These are phyloP conservation scores for Phytophthora litchii DNA, from an alignment of 352 stramenopile species.

Conservation along the genomic window DNA sequence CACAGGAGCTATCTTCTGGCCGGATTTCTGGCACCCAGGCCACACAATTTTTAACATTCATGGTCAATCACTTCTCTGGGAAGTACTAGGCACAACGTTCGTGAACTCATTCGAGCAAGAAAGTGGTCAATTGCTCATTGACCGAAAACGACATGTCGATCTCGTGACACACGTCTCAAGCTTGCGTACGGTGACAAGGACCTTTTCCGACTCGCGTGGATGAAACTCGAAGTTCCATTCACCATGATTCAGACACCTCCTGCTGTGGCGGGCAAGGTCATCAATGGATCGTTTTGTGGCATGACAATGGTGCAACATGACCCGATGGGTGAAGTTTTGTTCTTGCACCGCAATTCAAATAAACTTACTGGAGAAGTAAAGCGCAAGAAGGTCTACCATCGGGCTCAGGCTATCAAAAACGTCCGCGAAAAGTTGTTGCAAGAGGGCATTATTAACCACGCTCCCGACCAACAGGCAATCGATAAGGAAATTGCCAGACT, in stretches of 20 bases:
- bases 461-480: conserved; percentile 13
- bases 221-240: conserved; percentile 46
- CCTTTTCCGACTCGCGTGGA: conserved; percentile 59
- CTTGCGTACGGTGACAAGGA: conserved; percentile 64
- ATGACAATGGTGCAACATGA: conserved; percentile 56
- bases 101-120: conserved; percentile 72
- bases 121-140: conserved; percentile 58
- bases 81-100: conserved; percentile 46
- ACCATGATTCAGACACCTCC: conserved; percentile 56
- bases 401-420: conserved; percentile 16
- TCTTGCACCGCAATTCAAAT: conserved; percentile 53
- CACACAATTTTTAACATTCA: conserved; percentile 67
- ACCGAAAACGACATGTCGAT: conserved; percentile 39
- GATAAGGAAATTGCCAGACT: conserved; percentile 11
- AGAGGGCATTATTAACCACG: conserved; percentile 5
- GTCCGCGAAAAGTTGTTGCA: conserved; percentile 9
- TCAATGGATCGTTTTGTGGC: conserved; percentile 47
- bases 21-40: conserved; percentile 25
- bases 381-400: conserved; percentile 15
- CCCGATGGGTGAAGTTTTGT: conserved; percentile 36
- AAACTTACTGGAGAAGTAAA: conserved; percentile 44
- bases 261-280: conserved; percentile 36
- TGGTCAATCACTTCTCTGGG: conserved; percentile 50
- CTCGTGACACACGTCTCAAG: conserved; percentile 39
- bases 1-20: conserved; percentile 47